Conservation (phyloP, 768 basidiomycete genomes). For the Pleurotus platypus region DNA sequence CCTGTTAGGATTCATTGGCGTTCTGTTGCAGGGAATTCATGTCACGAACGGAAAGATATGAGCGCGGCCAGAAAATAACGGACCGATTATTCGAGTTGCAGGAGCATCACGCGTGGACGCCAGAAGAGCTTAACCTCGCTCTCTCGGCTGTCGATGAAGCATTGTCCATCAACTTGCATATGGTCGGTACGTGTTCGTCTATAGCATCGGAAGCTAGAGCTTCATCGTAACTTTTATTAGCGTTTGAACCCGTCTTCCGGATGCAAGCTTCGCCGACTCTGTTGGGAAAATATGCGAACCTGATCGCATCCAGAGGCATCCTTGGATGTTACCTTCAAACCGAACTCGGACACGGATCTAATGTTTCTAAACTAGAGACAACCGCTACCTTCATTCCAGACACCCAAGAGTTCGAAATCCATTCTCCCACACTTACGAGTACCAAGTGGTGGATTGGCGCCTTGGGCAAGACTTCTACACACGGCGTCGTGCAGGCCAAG, state of each 20-base stretch:
- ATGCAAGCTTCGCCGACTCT: constrained; percentile 58
- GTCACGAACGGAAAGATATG: constrained; percentile 53
- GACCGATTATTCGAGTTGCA: constrained; percentile 60
- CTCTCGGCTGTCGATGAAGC: constrained; percentile 46
- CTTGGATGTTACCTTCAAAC: constrained; percentile 76
- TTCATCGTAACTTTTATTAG: constrained; percentile 23
- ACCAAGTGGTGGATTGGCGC: constrained; percentile 85
- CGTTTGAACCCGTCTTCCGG: constrained; percentile 67
- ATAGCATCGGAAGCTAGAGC: not conserved
- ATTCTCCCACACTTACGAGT: constrained; percentile 72
- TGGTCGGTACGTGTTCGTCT: constrained; percentile 27
- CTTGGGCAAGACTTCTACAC: constrained; percentile 68
- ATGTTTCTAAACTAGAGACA: constrained; percentile 66
- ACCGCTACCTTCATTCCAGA: constrained; percentile 73
- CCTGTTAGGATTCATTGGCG: not conserved
- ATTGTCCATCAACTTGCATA: constrained; percentile 40
- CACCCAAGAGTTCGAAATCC: constrained; percentile 66
- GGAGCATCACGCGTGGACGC: constrained; percentile 49
- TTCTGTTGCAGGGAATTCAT: constrained; percentile 45
- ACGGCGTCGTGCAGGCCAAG: constrained; percentile 75
- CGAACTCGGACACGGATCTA: constrained; percentile 76
- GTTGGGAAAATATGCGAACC: constrained; percentile 44
- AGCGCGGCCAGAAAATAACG: constrained; percentile 48
- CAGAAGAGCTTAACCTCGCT: constrained; percentile 44
- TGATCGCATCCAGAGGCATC: constrained; percentile 53